Evolutionary conservation across 441 rosid genomes (phyloP).

Genomic region (Populus hybrid): DNA sequence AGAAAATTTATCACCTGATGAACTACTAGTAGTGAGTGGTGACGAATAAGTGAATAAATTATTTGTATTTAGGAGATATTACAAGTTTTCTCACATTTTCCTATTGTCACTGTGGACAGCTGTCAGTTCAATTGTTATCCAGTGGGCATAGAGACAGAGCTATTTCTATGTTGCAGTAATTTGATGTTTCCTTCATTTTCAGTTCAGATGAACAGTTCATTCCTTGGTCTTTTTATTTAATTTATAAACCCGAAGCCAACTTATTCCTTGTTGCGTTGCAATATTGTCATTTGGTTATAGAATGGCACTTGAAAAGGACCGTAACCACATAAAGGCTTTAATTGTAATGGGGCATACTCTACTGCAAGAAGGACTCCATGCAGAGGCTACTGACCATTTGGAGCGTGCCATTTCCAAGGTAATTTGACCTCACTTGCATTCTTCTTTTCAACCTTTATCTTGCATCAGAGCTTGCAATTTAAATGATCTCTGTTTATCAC

Average conservation of each 20-base stretch:
- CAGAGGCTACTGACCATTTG: slow-evolving; percentile 61
- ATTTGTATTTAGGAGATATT: slow-evolving; percentile 13
- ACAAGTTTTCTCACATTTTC: slow-evolving; percentile 15
- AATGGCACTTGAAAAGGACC: slow-evolving; percentile 73
- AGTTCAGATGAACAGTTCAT: neutral
- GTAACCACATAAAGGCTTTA: slow-evolving; percentile 53
- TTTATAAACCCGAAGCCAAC: neutral
- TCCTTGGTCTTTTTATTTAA: neutral
- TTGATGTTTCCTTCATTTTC: slow-evolving; percentile 9
- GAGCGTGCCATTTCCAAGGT: slow-evolving; percentile 88
- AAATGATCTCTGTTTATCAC: neutral
- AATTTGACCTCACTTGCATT: slow-evolving; percentile 8
- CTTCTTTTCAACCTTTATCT: neutral
- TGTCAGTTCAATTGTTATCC: slow-evolving; percentile 59
- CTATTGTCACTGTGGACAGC: slow-evolving; percentile 45
- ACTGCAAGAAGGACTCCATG: slow-evolving; percentile 46
- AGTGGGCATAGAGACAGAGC: slow-evolving; percentile 51
- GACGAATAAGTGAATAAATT: slow-evolving; percentile 12
- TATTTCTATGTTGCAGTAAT: slow-evolving; percentile 56
- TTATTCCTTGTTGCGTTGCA: neutral
- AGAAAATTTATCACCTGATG: slow-evolving; percentile 53
- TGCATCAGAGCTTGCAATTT: neutral
- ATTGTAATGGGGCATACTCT: slow-evolving; percentile 70
- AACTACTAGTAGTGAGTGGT: slow-evolving; percentile 64
- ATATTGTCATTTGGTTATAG: slow-evolving; percentile 35